These are phyloP conservation scores for Saksenaea vasiformis DNA, from an alignment of 371 early-diverging fungal genomes.

Conservation along the genomic window DNA sequence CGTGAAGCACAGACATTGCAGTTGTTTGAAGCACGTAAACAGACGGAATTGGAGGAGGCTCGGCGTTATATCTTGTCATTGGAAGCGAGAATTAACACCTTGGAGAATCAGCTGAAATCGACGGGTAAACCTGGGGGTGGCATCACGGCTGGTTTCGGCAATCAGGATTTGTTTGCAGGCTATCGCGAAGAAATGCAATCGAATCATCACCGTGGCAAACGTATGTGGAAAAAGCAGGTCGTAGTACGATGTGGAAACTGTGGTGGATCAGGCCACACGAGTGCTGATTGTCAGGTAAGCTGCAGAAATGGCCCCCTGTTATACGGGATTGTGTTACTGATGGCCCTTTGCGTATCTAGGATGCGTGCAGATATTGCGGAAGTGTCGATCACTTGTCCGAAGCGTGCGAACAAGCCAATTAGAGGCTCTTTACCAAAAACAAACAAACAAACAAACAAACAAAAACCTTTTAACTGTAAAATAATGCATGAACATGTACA, in stretches of 20 bases:
- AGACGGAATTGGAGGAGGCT: conserved; percentile 50
- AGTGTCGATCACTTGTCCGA: conserved; percentile 3
- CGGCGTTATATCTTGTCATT: conserved; percentile 44
- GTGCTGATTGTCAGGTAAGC: conserved; percentile 40
- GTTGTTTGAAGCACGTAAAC: conserved; percentile 33
- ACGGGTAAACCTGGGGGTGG: conserved; percentile 8
- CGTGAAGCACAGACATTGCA: conserved; percentile 33
- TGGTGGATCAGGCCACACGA: conserved; percentile 42
- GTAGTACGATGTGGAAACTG: conserved; percentile 41
- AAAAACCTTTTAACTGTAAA: not conserved
- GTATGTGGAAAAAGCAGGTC: conserved; percentile 12
- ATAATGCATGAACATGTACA: conserved; percentile 4
- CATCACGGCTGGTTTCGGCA: conserved; percentile 25
- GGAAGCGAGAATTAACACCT: conserved; percentile 25
- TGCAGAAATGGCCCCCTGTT: not conserved
- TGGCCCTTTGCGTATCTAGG: not conserved
- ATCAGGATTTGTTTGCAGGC: conserved; percentile 23
- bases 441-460: too few relatives aligned
- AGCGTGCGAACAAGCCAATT: not conserved
- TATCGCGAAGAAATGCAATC: conserved; percentile 23
- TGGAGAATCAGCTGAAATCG: conserved; percentile 17
- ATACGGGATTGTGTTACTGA: not conserved
- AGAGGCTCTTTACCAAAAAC: not conserved
- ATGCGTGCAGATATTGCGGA: conserved; percentile 1
- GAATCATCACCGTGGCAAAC: conserved; percentile 3